Conservation (phyloP, 805 yeast genomes). For the Zygoascus biomembranicola region DNA sequence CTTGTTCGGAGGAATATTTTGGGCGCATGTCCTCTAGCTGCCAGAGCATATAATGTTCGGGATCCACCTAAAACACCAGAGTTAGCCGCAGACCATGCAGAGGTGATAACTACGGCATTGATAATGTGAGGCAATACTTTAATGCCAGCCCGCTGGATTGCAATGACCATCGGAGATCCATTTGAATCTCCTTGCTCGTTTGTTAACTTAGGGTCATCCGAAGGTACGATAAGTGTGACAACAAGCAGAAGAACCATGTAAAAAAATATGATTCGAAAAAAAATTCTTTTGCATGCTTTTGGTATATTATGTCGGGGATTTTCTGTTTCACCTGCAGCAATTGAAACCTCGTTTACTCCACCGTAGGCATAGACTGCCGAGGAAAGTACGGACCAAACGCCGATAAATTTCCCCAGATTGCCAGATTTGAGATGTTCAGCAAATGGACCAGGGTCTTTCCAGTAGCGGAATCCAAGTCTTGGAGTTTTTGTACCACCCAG, state of each 20-base stretch:
- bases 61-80: constrained; percentile 73
- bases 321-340: constrained; percentile 66
- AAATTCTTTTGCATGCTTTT: constrained; percentile 59
- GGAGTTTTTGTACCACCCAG: constrained; percentile 75
- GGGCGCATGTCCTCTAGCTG: constrained; percentile 71
- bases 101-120: constrained; percentile 68
- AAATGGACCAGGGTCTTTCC: constrained; percentile 65
- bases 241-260: constrained; percentile 54
- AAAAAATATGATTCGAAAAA: constrained; percentile 59
- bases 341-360: constrained; percentile 64
- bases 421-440: constrained; percentile 35
- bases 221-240: constrained; percentile 62
- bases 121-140: constrained; percentile 62
- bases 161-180: constrained; percentile 84
- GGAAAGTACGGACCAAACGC: constrained; percentile 55
- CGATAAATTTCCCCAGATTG: constrained; percentile 42
- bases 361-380: constrained; percentile 63
- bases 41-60: constrained; percentile 63
- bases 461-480: constrained; percentile 61
- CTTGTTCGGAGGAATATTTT: constrained; percentile 54
- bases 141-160: constrained; percentile 60
- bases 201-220: constrained; percentile 41
- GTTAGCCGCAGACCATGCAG: constrained; percentile 76
- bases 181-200: constrained; percentile 41
- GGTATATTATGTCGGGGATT: constrained; percentile 65